These are phyloP conservation scores for Arbutus unedo DNA, from an alignment of 148 eudicot species.

Conservation along the genomic window DNA sequence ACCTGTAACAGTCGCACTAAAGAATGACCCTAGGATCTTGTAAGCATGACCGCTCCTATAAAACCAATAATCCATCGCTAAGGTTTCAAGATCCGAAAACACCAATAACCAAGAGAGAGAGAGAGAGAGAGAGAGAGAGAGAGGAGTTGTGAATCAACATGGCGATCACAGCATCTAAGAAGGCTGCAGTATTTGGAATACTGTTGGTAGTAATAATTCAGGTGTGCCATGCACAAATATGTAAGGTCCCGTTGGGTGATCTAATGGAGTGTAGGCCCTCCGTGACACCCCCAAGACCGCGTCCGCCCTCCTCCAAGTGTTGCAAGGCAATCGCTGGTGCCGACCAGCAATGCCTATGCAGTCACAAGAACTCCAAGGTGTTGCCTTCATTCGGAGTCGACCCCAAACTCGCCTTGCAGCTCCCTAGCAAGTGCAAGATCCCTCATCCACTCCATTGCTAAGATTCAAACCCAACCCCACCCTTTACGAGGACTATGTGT, in stretches of 20 bases:
- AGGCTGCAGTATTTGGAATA: background rate
- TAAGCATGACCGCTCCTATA: background rate
- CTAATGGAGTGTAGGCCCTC: slow-evolving; percentile 42
- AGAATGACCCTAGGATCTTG: background rate
- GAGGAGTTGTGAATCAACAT: background rate
- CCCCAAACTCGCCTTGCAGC: slow-evolving; percentile 45
- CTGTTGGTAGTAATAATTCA: background rate
- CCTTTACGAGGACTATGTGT: too few relatives aligned
- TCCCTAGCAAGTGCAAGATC: slow-evolving; percentile 47
- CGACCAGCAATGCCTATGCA: slow-evolving; percentile 54
- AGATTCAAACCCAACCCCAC: background rate
- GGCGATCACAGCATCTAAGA: background rate
- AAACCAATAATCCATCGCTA: background rate
- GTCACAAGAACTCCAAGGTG: slow-evolving; percentile 35
- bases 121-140: background rate
- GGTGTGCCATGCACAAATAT: slow-evolving; percentile 12
- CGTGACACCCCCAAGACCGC: slow-evolving; percentile 32
- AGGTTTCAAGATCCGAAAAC: background rate
- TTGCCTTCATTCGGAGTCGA: slow-evolving; percentile 45
- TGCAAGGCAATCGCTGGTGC: slow-evolving; percentile 36
- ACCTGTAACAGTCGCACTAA: too few relatives aligned
- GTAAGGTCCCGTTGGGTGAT: slow-evolving; percentile 36
- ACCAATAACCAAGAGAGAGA: background rate
- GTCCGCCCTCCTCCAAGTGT: slow-evolving; percentile 33
- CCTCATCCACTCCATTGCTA: slow-evolving; percentile 24